Base-by-base conservation (phyloP, 371 early-diverging fungal genomes). In the Parasitella parasitica region DNA sequence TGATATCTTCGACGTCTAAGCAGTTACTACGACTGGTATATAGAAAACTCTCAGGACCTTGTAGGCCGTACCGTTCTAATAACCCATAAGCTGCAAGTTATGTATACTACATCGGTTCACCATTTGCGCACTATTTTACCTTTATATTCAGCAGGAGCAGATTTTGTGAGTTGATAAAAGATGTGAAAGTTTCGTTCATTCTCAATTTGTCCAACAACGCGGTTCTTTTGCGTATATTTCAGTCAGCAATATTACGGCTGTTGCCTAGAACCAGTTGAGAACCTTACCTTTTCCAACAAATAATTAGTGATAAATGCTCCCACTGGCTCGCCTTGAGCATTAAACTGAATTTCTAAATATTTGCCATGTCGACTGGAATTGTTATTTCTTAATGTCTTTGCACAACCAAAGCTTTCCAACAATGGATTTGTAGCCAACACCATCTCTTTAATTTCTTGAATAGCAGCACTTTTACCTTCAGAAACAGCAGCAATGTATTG, bases 251-350 rank as follows among this genome's bases (percentile, higher is more conserved):
- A n/a, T n/a, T n/a, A n/a, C n/a, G n/a, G n/a, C n/a, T n/a, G n/a
- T n/a, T n/a, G n/a, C n/a, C n/a, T n/a, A n/a, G n/a, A n/a, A n/a
- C n/a, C n/a, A n/a, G n/a, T n/a, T n/a, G n/a, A n/a, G n/a, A n/a
- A 20, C 11, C 46, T 12, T 24, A 90, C 94, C 88, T 98, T 97
- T 77, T 99, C 99, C 27, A 99, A 83, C 36, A 99, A 83, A 74
- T 99, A 98, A 75, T 97, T 98, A 41, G 95, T 95, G 62, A 99
- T 98, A 54, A 92, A 87, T n/a, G 99, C 99, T 55, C 99, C 99
- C 38, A 93, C 89, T 18, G 99, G 99, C 59, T 94, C 92, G 24
- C 95, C 96, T 60, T 91, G 86, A 18, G 80, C 64, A 71, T 93
- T 94, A 74, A 99, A 99, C 67, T 95, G 93, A 72, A 99, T 97